Evolutionary conservation across 1,139 yeast species (phyloP), one percentile per base, ranked within the genome.

Genomic region (Tardiomyces depauwii): DNA sequence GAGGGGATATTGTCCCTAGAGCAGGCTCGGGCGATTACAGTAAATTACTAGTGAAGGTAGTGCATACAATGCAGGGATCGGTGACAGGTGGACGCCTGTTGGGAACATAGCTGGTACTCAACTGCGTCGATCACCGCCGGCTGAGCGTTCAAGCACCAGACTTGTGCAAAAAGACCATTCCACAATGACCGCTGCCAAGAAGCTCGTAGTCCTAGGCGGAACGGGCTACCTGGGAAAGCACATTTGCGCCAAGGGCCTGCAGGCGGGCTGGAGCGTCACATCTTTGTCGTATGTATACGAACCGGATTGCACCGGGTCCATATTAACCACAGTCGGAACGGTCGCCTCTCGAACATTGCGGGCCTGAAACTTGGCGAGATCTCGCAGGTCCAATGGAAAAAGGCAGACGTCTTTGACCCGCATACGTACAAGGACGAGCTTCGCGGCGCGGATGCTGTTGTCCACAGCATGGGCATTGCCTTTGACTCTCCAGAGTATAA

Each of bases 381-480:
- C 2, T 58, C 67, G 2, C 66, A 78, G 52, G 88, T 85, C n/a
- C 60, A 72, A 4, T 86, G 94, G 93, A 67, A 68, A 42, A 58
- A 70, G 43, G 94, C 82, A 1, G 78, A 87, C 59, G 72, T 86
- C 1, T 82, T 85, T 56, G 66, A 79, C 27, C 85, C 88, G 0
- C 60, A 69, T 0, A 68, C 81, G 0, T 85, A 85, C 59, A 54
- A 60, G 21, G 60, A 68, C 3, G 64, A 72, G 40, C 60, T 87
- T 36, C 51, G 59, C 30, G 70, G 72, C 39, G 75, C 78, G 1
- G 71, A 72, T 43, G 79, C 84, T 0, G 91, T 87, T 1, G 89
- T 88, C n/a, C 95, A 87, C 60, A 74, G 91, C 0, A 70, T 88
- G 50, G 96, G 96, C 0, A 71, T 83, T 14, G 64, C 87, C 12